A percentile compares a stretch with the other conserved stretches of the same genome.
These are phyloP conservation scores for Geosiphon pyriformis DNA, from an alignment of 192 early-diverging fungal genomes.

Conservation along the genomic window DNA sequence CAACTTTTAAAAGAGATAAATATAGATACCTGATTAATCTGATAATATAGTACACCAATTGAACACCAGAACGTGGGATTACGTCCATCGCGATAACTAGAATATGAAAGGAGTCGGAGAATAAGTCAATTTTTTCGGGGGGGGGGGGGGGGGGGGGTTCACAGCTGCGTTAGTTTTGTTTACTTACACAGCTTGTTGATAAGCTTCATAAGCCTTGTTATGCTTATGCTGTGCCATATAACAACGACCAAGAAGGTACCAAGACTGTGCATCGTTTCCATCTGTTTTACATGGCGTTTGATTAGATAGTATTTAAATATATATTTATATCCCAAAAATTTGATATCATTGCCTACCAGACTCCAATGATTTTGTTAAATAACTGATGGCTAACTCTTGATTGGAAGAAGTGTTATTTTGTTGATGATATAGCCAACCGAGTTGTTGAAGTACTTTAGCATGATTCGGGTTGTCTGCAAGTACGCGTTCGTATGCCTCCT, in stretches of 20 bases:
- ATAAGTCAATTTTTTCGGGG: too few relatives aligned
- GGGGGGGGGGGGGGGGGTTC: too few relatives aligned
- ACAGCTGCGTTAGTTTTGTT: too few relatives aligned
- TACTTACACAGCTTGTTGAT: conserved; percentile 85
- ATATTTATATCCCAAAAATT: background rate
- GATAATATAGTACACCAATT: conserved; percentile 96
- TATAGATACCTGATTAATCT: conserved; percentile 73
- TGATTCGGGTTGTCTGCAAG: conserved; percentile 85
- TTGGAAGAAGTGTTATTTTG: conserved; percentile 76
- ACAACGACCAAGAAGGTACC: conserved; percentile 92
- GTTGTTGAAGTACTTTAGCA: conserved; percentile 92
- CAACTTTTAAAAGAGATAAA: conserved; percentile 8
- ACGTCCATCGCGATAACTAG: conserved; percentile 71
- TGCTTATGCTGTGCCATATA: conserved; percentile 94
- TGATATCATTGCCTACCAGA: conserved; percentile 28
- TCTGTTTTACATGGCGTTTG: conserved; percentile 36
- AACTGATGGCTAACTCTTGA: conserved; percentile 76
- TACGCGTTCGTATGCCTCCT: conserved; percentile 90
- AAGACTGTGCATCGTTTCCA: conserved; percentile 85
- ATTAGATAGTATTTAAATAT: background rate
- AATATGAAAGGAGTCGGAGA: background rate
- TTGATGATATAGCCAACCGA: conserved; percentile 96
- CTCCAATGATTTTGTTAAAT: conserved; percentile 79
- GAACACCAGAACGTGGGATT: conserved; percentile 99
- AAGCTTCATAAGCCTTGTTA: conserved; percentile 94